Conservation (phyloP, 176 grass and related monocot genomes). For the Oryza punctata region DNA sequence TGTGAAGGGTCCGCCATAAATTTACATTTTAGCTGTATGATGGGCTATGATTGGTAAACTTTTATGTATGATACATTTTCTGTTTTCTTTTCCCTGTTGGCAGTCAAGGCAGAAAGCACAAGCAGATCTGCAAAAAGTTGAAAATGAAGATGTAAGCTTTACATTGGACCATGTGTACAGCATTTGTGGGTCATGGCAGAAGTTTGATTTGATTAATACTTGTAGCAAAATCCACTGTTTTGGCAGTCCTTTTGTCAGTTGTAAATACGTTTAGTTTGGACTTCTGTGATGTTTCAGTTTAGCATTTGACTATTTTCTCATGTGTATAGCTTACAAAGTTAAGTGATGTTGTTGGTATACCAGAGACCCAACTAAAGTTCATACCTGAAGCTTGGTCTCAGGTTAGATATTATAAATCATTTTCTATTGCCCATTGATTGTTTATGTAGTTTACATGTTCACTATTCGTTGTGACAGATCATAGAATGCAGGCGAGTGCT, state of each 20-base stretch:
- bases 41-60: no score
- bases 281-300: not conserved
- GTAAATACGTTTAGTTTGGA: not conserved
- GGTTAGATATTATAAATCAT: slow-evolving; percentile 40
- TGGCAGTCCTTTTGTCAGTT: no score
- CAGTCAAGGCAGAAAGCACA: slow-evolving; percentile 94
- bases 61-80: not conserved
- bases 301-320: slow-evolving; percentile 21
- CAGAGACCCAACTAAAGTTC: slow-evolving; percentile 87
- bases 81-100: slow-evolving; percentile 32
- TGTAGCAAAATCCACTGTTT: not conserved
- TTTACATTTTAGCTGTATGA: not conserved
- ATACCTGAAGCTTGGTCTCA: slow-evolving; percentile 95
- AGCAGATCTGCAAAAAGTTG: slow-evolving; percentile 66
- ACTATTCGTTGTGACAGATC: slow-evolving; percentile 54
- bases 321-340: slow-evolving; percentile 71
- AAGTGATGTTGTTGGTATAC: slow-evolving; percentile 68
- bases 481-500: slow-evolving; percentile 93
- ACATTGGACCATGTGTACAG: not conserved
- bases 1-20: not conserved
- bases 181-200: not conserved
- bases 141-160: slow-evolving; percentile 68
- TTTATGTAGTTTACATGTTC: not conserved
- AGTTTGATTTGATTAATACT: not conserved
- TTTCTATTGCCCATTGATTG: not conserved